Percentiles rank a stretch among this genome's conserved stretches.
Evolutionary conservation across 139 green algal species (phyloP).

Genomic region (Chlorella sp.): DNA sequence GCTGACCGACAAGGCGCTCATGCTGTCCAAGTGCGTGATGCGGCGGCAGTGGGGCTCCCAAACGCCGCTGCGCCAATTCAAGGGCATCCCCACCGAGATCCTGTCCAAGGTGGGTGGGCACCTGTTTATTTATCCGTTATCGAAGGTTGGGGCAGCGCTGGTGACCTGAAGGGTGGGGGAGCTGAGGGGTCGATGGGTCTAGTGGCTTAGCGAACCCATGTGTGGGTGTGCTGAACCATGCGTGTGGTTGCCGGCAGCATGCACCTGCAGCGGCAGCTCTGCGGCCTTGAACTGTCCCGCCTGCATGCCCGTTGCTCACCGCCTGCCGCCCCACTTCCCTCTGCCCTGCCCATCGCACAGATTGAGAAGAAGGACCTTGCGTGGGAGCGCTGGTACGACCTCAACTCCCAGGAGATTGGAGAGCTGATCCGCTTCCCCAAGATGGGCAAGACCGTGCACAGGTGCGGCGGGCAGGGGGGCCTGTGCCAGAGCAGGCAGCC

Average conservation of each 20-base stretch:
- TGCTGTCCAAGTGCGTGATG: slow-evolving; percentile 94
- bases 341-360: not conserved
- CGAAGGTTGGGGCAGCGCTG: no score
- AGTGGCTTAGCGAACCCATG: no score
- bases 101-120: slow-evolving; percentile 58
- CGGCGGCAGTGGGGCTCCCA: slow-evolving; percentile 93
- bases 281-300: not conserved
- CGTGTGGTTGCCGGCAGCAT: no score
- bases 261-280: not conserved
- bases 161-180: not conserved
- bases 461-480: not conserved
- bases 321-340: no score
- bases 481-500: no score
- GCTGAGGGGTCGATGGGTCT: not conserved
- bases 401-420: slow-evolving; percentile 85
- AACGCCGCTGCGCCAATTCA: slow-evolving; percentile 92
- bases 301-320: not conserved
- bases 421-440: slow-evolving; percentile 96
- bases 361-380: slow-evolving; percentile 95
- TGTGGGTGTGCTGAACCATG: not conserved
- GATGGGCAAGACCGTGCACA: slow-evolving; percentile 95
- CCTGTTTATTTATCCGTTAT: no score
- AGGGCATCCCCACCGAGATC: slow-evolving; percentile 72
- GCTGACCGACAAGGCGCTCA: slow-evolving; percentile 88
- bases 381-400: slow-evolving; percentile 98